These are phyloP conservation scores for Smittium mucronatum DNA, from an alignment of 371 early-diverging fungal genomes.

Conservation along the genomic window DNA sequence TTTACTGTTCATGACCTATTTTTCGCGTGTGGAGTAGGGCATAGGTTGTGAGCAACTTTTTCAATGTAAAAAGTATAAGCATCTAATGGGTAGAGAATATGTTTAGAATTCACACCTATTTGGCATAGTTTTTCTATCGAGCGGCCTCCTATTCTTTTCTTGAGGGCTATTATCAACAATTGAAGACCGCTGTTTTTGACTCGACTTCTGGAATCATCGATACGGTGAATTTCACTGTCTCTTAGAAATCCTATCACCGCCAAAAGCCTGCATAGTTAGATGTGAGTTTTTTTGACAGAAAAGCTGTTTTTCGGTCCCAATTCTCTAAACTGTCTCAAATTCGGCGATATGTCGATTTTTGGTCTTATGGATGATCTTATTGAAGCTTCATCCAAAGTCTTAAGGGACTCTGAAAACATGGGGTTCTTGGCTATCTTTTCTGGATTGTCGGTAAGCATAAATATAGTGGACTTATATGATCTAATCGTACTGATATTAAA, in stretches of 20 bases:
- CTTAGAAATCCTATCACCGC: background rate
- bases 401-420: background rate
- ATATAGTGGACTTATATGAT: background rate
- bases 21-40: background rate
- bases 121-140: background rate
- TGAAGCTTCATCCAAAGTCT: background rate
- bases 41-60: background rate
- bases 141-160: background rate
- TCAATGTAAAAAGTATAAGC: background rate
- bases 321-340: background rate
- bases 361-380: background rate
- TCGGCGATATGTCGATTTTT: background rate
- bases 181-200: background rate
- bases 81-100: background rate
- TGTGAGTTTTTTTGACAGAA: background rate
- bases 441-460: background rate
- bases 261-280: background rate
- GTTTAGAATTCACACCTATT: background rate
- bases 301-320: background rate
- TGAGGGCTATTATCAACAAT: background rate
- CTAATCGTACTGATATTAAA: background rate
- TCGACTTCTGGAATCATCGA: background rate
- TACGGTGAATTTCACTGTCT: background rate
- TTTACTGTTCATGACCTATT: background rate
- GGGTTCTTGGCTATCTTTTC: background rate